Base-by-base conservation (phyloP, 768 basidiomycete species). In the Mycena latifolia region DNA sequence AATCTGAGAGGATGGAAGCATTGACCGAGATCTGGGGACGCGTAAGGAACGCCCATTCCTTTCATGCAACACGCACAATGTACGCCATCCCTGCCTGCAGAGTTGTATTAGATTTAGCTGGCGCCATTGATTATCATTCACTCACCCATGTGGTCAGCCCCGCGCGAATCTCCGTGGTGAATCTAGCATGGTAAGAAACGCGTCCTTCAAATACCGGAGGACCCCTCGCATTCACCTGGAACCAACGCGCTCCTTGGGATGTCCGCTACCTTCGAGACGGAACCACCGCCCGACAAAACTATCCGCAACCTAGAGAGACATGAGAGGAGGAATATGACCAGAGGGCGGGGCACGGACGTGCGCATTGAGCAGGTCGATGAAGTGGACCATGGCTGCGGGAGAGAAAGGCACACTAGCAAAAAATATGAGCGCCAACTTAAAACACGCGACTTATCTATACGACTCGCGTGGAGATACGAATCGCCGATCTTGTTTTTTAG, bases 121-220 rank as follows among this genome's bases (percentile, higher is more conserved):
- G 27, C 27, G 14, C 47, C 25, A 14, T 17, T 27, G 28, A 2
- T 20, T 8, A 18, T 2, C 8, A 4, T 18, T 14, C 2, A 71
- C 89, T 74, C 72, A 92, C 91, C 91, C 91, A 93, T 79, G 92
- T 93, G 58, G 92, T 93, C 39, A 93, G n/a, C 31, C 92, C 92
- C 24, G 92, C 92, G 61, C 92, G 90, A 63, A 93, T 79, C 77
- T 93, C 92, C 29, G 90, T 92, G 90, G 92, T 73, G 31, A 61
- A 68, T 47, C 28, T 50, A 31, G 55, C 14, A 28, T 45, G 52
- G 12, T 43, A 39, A 62, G 65, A 7, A n/a, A n/a, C 29, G 46
- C 2, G 35, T 6, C 9, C 59, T 31, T 24, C 37, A 80, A 55
- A 41, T 24, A 18, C 17, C 15, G 28, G 73, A n/a, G 81, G 65